Conservation (phyloP, 768 basidiomycete species). For the Trametes maxima region DNA sequence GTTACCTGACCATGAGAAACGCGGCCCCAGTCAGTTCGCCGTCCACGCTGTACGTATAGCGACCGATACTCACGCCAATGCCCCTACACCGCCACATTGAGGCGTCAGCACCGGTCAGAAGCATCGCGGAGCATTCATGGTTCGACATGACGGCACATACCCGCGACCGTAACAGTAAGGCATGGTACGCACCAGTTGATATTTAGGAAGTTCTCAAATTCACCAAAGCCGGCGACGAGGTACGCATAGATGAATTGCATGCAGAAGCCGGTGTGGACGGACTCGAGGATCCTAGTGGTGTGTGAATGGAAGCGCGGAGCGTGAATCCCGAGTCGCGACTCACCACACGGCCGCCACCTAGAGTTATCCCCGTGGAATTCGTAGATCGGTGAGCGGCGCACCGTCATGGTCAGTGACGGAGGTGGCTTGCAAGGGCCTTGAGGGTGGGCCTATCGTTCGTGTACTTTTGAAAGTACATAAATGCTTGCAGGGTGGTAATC, state of each 20-base stretch:
- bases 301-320: not conserved
- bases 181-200: slow-evolving; percentile 9
- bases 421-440: slow-evolving; percentile 6
- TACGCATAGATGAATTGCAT: slow-evolving; percentile 19
- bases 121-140: not conserved
- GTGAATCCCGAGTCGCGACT: not conserved
- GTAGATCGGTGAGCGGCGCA: not conserved
- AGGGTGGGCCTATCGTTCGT: slow-evolving; percentile 3
- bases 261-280: slow-evolving; percentile 21
- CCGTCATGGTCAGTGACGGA: no score
- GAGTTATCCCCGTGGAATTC: not conserved
- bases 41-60: not conserved
- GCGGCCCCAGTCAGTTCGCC: not conserved
- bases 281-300: slow-evolving; percentile 15
- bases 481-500: slow-evolving; percentile 21
- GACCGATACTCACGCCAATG: slow-evolving; percentile 12
- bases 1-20: slow-evolving; percentile 9
- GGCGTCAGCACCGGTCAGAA: not conserved
- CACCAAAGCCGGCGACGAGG: slow-evolving; percentile 14
- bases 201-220: not conserved
- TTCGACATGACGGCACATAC: not conserved
- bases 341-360: slow-evolving; percentile 8
- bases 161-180: not conserved
- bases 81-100: slow-evolving; percentile 7
- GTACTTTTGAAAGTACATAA: slow-evolving; percentile 20